A percentile compares a stretch with the other conserved stretches of the same genome.
These are phyloP conservation scores for Rutstroemia sp. DNA, from an alignment of 2,329 filamentous ascomycete genomes.

Conservation along the genomic window DNA sequence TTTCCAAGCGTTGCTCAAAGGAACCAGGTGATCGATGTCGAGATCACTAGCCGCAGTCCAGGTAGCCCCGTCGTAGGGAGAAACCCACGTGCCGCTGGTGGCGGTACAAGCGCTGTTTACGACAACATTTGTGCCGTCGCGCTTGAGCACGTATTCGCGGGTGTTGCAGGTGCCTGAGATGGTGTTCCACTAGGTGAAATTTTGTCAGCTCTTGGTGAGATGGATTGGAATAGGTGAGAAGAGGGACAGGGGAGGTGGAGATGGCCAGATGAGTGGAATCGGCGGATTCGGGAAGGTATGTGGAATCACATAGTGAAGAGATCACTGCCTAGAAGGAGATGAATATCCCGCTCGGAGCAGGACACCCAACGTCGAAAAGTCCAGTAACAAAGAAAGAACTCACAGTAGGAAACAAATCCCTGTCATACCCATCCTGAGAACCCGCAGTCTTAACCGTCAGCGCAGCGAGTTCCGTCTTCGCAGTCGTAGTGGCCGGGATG, in stretches of 20 bases:
- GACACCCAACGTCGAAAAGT: too few species aligned
- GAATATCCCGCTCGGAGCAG: background rate
- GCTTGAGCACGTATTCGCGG: slow-evolving; percentile 62
- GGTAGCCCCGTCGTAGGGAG: slow-evolving; percentile 65
- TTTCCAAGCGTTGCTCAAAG: slow-evolving; percentile 74
- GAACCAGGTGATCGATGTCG: slow-evolving; percentile 80
- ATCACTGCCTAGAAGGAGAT: background rate
- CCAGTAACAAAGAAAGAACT: background rate
- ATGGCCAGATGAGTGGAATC: background rate
- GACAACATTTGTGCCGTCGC: slow-evolving; percentile 61
- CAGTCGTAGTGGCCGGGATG: slow-evolving; percentile 52
- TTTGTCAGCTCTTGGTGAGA: too few species aligned
- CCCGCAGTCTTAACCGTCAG: slow-evolving; percentile 51
- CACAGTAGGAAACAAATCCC: slow-evolving; percentile 53
- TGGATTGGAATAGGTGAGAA: background rate
- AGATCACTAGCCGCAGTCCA: slow-evolving; percentile 64
- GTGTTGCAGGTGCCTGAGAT: slow-evolving; percentile 63
- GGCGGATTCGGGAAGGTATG: background rate
- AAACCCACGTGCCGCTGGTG: slow-evolving; percentile 60
- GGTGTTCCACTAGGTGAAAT: slow-evolving; percentile 35
- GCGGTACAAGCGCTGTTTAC: slow-evolving; percentile 52
- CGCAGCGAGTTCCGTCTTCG: slow-evolving; percentile 48
- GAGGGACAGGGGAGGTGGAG: background rate
- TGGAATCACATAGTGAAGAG: too few species aligned
- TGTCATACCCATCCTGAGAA: slow-evolving; percentile 51